Base-by-base conservation (phyloP, 2,329 filamentous ascomycete genomes). In the Penicillium rolfsii region DNA sequence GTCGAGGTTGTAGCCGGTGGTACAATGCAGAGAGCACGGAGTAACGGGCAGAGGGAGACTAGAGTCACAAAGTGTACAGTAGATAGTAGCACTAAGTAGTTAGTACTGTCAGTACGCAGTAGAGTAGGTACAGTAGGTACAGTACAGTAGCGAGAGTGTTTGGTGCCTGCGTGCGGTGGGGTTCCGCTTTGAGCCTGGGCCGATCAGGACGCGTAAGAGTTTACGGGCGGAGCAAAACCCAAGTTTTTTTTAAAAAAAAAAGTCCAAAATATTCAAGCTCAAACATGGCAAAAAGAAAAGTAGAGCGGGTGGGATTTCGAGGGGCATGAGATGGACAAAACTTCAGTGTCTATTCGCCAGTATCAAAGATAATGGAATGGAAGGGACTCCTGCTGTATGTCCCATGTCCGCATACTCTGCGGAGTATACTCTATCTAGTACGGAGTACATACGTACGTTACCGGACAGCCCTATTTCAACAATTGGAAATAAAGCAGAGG, bases 131-230 rank as follows among this genome's bases (percentile, higher is more conserved):
- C 7, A 30, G 28, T 30, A 30, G 30, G 30, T 33, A 33, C 30
- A 11, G 9, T 33, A 33, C 30, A 6, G 30, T 33, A 33, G 30
- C 30, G 50, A 60, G 45, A 33, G 50, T 61, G 61, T 65, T 65
- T 58, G 64, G 63, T 65, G 67, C 67, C 67, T 69, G 67, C 67
- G 67, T 68, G 67, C 67, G 67, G 67, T 69, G 67, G 67, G 67
- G 67, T 69, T 68, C 67, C 66, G 64, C 67, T 68, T 68, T 64
- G 64, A 69, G 67, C 40, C 62, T 62, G 64, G 59, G 63, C 63
- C 66, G 67, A 68, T 66, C 67, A 60, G 65, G 65, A 69, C 67
- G 67, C 67, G 67, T 69, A 68, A 67, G 64, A 62, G 59, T 53
- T 40, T 64, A 62, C 61, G 64, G 63, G 64, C 59, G 59, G 60